Base-by-base conservation (phyloP, 306 rosid genomes). In the Quercus robur region DNA sequence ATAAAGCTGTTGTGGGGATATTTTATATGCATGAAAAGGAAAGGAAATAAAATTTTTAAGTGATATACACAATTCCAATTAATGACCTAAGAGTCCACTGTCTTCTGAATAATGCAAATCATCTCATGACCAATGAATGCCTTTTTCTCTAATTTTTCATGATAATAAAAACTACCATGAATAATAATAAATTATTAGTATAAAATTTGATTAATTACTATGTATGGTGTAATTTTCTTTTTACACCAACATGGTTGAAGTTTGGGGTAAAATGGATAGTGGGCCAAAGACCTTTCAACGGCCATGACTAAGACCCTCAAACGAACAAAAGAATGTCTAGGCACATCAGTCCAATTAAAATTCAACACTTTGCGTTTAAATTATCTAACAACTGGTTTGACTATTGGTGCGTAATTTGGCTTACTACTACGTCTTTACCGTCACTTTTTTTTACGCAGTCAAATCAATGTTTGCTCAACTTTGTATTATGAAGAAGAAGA, bases 261-360 rank as follows among this genome's bases (percentile, higher is more conserved):
- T 38, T 38, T 38, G 12, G 59, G 64, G 56, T 8, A 64, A 67
- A 77, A 13, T 17, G 21, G 49, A 1, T 10, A 2, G 56, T 23
- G 10, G 41, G 35, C 38, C 20, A 13, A 18, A 59, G 73, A 62
- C 79, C 44, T 44, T 25, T 61, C 72, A 51, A 61, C 61, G 54
- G 23, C 74, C 66, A 6, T 20, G 80, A 77, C 31, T 4, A 33
- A 54, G 80, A 77, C 80, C 13, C 56, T 15, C 1, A 77, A 77
- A 67, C 80, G 55, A 67, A 77, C 56, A 59, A 38, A 5, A n/a
- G n/a, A 19, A 33, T 66, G 25, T 35, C 15, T 38, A 3, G 5
- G 52, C 72, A 35, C 18, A 67, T 61, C 51, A 67, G 3, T 35
- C 21, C 8, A 67, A 35, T 19, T 33, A 5, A 5, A n/a, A 35